Base-by-base conservation (phyloP, 352 stramenopile genomes). In the Phytophthora agathidicida region DNA sequence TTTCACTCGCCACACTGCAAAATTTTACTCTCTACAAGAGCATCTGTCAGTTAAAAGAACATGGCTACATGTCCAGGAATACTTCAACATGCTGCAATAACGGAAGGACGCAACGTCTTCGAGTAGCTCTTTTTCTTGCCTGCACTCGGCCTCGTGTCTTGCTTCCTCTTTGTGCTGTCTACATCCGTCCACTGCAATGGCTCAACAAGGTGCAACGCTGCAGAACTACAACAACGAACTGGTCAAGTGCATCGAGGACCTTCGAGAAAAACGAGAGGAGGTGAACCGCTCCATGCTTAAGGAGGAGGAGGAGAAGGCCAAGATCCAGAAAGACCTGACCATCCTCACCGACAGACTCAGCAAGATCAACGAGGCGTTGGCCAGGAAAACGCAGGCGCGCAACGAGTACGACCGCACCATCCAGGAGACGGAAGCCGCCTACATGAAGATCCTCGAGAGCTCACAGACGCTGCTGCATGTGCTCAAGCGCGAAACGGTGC, bases 181-280 rank as follows among this genome's bases (percentile, higher is more conserved):
- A 30, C 11, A 10, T 31, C 22, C n/a, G n/a, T 16, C 13, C 31
- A 7, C 9, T 14, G 19, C 27, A 5, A 91, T 94, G 90, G 90
- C 93, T 56, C 86, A 96, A 50, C 93, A 98, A 60, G 93, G 93
- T 28, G 90, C 91, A 58, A 97, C 91, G 48, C 83, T 98, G 51
- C 89, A 98, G 71, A 98, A 97, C 75, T 98, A 98, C 81, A 98
- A 98, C 75, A 98, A 98, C 77, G 91, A 98, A 68, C 78, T 98
- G 20, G 93, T 98, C 49, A 98, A 97, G 58, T 98, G 91, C 72
- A 98, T 98, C 59, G 93, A 98, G 58, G 92, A 98, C 58, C 74
- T 98, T 39, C 88, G 90, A 22, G 89, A 97, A 70, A 96, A 96
- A 73, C 84, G 91, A 23, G 90, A 98, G 60, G 89, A 96, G 65